phyloP scores from a whole-genome alignment of 352 stramenopile species.

The Phytophthora agathidicida region DNA sequence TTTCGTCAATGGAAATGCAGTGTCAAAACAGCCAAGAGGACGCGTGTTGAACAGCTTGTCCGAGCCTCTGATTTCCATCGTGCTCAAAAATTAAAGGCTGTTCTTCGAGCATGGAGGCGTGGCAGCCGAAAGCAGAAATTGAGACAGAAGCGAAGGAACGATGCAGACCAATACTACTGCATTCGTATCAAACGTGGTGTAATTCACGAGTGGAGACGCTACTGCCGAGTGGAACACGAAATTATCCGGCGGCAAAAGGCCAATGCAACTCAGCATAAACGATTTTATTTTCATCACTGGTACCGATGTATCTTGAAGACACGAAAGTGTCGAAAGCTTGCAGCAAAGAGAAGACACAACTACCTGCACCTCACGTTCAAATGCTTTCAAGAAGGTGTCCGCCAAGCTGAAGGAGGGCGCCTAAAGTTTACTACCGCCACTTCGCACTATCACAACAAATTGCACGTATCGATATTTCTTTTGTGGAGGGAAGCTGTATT shows the following conservation, averaged over 20 bases:
- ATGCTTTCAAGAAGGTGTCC: constrained; percentile 4
- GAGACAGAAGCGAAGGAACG: constrained; percentile 4
- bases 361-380: constrained; percentile 6
- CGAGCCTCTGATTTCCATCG: constrained; percentile 10
- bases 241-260: constrained; percentile 14
- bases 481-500: constrained; percentile 21
- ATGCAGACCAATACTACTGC: constrained; percentile 13
- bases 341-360: background rate
- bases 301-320: constrained; percentile 17
- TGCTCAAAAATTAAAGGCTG: background rate
- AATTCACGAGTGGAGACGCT: constrained; percentile 16
- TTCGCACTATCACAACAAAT: constrained; percentile 7
- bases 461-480: background rate
- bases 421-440: background rate
- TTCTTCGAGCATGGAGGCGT: constrained; percentile 11
- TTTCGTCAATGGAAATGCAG: constrained; percentile 30
- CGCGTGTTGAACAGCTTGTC: constrained; percentile 8
- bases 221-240: constrained; percentile 18
- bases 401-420: background rate
- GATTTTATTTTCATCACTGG: constrained; percentile 20
- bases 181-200: background rate
- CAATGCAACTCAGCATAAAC: constrained; percentile 2
- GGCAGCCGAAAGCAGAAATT: background rate
- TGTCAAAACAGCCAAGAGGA: background rate
- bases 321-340: constrained; percentile 9